Conservation (phyloP, 2,329 filamentous ascomycete genomes). For the Fusarium ramigenum region DNA sequence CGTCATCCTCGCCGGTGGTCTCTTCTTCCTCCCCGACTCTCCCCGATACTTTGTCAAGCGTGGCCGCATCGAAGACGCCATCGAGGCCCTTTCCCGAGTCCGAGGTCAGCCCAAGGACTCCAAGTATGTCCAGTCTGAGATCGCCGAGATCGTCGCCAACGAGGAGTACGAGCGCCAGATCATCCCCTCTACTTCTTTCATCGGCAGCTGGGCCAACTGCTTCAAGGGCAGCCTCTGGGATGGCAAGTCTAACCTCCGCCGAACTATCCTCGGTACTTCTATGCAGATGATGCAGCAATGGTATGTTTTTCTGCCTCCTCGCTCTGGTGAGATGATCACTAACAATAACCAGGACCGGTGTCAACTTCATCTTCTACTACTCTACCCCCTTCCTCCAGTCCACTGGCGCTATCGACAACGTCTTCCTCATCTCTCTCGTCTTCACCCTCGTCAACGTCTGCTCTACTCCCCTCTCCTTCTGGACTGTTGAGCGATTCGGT, state of each 20-base stretch:
- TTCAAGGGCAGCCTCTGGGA: slow-evolving; percentile 46
- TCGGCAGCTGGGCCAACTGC: slow-evolving; percentile 36
- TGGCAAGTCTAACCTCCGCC: slow-evolving; percentile 51
- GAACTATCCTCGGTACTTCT: slow-evolving; percentile 71
- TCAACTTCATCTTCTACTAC: slow-evolving; percentile 94
- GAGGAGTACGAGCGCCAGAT: slow-evolving; percentile 76
- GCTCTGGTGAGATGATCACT: no score
- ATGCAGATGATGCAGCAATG: slow-evolving; percentile 85
- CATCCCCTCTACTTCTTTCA: no score
- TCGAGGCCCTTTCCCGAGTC: slow-evolving; percentile 23
- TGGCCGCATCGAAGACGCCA: slow-evolving; percentile 30
- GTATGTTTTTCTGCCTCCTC: no score
- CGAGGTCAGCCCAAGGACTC: slow-evolving; percentile 35
- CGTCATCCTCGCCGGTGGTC: slow-evolving; percentile 31
- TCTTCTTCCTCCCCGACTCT: slow-evolving; percentile 36
- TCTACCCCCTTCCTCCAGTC: slow-evolving; percentile 86
- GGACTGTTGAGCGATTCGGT: slow-evolving; percentile 81
- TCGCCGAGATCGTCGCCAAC: slow-evolving; percentile 74
- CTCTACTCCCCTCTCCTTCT: slow-evolving; percentile 90
- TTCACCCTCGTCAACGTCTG: slow-evolving; percentile 88
- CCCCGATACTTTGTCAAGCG: slow-evolving; percentile 35
- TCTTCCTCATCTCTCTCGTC: slow-evolving; percentile 85
- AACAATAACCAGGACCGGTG: slow-evolving; percentile 70
- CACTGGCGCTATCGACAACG: slow-evolving; percentile 77
- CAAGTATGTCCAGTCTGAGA: slow-evolving; percentile 34